Base-by-base conservation (phyloP, 2,329 filamentous ascomycete genomes). In the Fonsecaea nubica region DNA sequence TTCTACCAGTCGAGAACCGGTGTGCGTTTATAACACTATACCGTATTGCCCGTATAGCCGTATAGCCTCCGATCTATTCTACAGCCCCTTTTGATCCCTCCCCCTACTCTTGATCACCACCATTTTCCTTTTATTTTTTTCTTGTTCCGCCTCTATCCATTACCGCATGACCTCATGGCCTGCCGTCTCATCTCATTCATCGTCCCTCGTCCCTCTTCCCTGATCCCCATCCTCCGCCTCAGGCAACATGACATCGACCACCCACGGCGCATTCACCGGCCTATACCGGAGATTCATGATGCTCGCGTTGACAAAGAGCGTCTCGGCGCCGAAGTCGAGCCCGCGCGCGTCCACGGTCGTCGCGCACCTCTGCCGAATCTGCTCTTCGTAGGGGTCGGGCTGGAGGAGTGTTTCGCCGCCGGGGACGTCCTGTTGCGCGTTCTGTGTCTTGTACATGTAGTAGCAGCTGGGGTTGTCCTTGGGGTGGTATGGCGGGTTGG, bases 301-400 rank as follows among this genome's bases (percentile, higher is more conserved):
- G 71, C 84, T 84, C 2, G 85, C 85, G 76, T 88, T 88, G 10
- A 87, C 79, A 76, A 87, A 83, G 45, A 87, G 65, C 2, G 85
- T 87, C 74, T 87, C 83, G 63, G 80, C 74, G 0, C 85, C 85
- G 59, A 78, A 76, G 55, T 72, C 70, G 63, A 86, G 67, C 9
- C 50, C 66, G 40, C 76, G 79, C 10, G 77, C 68, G 75, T 82
- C 76, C 33, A 76, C 72, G 64, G 25, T 25, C 25, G 74, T 75
- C 2, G 40, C 60, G 52, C 6, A 72, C 77, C 33, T 74, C 59
- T 36, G 32, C 6, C 54, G 32, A 10, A 54, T 40, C 15, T 63
- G 66, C 4, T 42, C 45, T 18, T 65, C 30, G 48, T 64, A 62
- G 33, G 61, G 7, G 9, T 12, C 18, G 21, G 45, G 45, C 18